Percentiles rank a stretch among this genome's conserved stretches.
Evolutionary conservation across 2,329 filamentous ascomycete species (phyloP).

Genomic region (Arthroderma uncinatum): DNA sequence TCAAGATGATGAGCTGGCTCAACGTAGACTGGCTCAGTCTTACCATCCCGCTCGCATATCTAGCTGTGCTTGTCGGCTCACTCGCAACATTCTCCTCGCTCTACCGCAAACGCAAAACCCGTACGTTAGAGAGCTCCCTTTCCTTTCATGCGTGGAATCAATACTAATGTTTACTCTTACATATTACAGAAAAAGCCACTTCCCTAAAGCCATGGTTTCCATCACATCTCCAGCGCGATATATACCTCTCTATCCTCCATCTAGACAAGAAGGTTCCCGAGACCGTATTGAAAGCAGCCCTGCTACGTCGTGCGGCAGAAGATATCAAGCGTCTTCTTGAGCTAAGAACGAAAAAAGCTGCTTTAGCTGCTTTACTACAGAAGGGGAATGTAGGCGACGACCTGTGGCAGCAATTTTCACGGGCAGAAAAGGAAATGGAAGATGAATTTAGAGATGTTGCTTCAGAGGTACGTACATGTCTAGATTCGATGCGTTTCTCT

Average conservation of each 20-base stretch:
- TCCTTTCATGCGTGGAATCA: background rate
- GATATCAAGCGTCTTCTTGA: constrained; percentile 88
- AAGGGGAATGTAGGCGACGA: constrained; percentile 92
- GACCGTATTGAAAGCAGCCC: constrained; percentile 72
- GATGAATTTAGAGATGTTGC: constrained; percentile 91
- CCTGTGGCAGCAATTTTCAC: constrained; percentile 80
- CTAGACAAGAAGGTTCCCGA: constrained; percentile 65
- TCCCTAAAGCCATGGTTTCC: constrained; percentile 92
- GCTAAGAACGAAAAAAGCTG: constrained; percentile 77
- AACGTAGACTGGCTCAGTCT: constrained; percentile 58
- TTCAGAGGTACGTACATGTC: constrained; percentile 55
- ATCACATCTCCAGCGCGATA: constrained; percentile 77
- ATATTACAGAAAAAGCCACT: constrained; percentile 55
- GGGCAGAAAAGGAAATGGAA: constrained; percentile 96
- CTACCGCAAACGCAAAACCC: constrained; percentile 83
- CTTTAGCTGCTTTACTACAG: constrained; percentile 70
- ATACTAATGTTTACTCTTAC: constrained; percentile 13
- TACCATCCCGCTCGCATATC: constrained; percentile 76
- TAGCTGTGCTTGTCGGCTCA: constrained; percentile 74
- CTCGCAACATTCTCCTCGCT: constrained; percentile 85
- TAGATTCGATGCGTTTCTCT: background rate
- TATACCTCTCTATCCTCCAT: constrained; percentile 88
- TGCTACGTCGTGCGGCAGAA: constrained; percentile 79
- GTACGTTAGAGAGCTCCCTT: constrained; percentile 38
- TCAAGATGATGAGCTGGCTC: constrained; percentile 43